phyloP scores from a whole-genome alignment of 306 rosid genomes.

The Dryas octopetala region DNA sequence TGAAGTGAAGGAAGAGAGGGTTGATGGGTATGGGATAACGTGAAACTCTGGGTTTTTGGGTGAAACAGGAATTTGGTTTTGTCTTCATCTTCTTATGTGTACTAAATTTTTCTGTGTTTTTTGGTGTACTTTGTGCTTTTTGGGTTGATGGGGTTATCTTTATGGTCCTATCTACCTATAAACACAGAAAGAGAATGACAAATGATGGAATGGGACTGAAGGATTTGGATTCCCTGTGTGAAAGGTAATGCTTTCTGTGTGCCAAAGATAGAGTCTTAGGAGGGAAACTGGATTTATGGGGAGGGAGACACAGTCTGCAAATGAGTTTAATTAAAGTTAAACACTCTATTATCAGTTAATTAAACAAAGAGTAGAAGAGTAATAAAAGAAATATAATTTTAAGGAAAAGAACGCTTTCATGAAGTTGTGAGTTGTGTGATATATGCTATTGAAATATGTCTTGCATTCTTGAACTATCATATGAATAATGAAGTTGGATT shows the following conservation, averaged over 20 bases:
- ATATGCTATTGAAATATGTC: too few relatives aligned
- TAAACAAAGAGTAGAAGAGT: too few relatives aligned
- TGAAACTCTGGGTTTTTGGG: not conserved
- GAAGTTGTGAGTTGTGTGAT: too few relatives aligned
- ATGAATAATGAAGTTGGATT: too few relatives aligned
- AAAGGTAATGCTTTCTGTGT: not conserved
- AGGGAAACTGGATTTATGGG: not conserved
- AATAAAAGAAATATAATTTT: too few relatives aligned
- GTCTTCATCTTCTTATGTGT: not conserved
- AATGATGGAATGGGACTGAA: not conserved
- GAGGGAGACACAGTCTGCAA: not conserved
- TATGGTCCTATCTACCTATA: not conserved
- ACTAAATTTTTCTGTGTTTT: not conserved
- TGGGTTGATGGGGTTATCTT: not conserved
- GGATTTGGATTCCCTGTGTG: not conserved
- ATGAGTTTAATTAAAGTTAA: not conserved
- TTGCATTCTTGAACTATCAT: too few relatives aligned
- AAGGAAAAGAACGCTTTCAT: too few relatives aligned
- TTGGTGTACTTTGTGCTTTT: not conserved
- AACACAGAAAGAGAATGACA: not conserved
- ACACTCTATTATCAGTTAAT: too few relatives aligned
- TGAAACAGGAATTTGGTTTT: constrained; percentile 12
- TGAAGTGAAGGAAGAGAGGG: too few relatives aligned
- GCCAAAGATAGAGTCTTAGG: not conserved
- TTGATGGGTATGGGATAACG: too few relatives aligned